Base-by-base conservation (phyloP, 805 yeast genomes). In the Candida koratica region DNA sequence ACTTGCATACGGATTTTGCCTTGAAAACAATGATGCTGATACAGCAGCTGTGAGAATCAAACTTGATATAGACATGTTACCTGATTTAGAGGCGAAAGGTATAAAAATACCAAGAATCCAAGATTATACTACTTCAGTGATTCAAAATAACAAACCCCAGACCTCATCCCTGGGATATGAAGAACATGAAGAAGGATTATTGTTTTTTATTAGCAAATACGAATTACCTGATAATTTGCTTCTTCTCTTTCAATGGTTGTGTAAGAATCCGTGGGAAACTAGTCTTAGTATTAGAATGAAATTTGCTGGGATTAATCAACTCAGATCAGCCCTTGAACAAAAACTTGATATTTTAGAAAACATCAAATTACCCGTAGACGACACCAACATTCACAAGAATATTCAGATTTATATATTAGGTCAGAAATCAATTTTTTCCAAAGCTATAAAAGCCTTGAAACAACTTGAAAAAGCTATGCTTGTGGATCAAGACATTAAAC, bases 1-100 rank as follows among this genome's bases (percentile, higher is more conserved):
- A 5, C 60, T 88, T 46, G 88, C 82, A 0, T 89, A 89, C 55
- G 97, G 97, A 0, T 89, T 89, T 57, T 71, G 78, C 7, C 32
- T 79, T 2, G 70, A 69, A 12, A 58, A 72, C 31, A 84, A 83
- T 46, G 60, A 61, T 7, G 76, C 76, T 23, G 90, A 84, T 44
- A 51, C 63, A 4, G 61, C 79, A 1, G 77, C 77, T 11, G 66
- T 88, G 28, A 71, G 82, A 4, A 64, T 87, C 38, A 76, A 76
- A 49, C 60, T 84, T 2, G 73, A 71, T 37, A 44, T 17, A 29
- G 60, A 36, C 36, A 53, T 47, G 24, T 28, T 64, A 17, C 53
- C 52, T 0, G 56, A 53, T 11, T 56, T 73, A 11, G 50, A 55
- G 24, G 37, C 43, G 4, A 48, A 54, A 34, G 74, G 74, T 1